Conservation (phyloP, 176 grass and related monocot genomes). For the Rhynchospora breviuscula region DNA sequence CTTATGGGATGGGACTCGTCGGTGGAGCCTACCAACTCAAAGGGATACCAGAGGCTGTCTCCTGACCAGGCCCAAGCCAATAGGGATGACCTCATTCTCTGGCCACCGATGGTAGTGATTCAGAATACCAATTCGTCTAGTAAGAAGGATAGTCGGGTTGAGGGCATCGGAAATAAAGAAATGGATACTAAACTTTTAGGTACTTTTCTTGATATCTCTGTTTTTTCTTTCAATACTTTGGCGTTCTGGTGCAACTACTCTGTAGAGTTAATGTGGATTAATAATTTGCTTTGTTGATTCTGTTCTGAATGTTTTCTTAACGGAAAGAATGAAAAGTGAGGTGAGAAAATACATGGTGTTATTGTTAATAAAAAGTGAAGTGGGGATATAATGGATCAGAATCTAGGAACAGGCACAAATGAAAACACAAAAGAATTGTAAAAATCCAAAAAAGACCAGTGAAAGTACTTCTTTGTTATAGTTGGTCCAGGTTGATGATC, state of each 20-base stretch:
- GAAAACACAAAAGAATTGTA: not conserved
- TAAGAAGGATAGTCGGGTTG: slow-evolving; percentile 48
- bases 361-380: not conserved
- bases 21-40: slow-evolving; percentile 65
- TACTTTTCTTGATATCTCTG: slow-evolving; percentile 26
- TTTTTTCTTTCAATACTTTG: not conserved
- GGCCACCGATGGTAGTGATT: slow-evolving; percentile 83
- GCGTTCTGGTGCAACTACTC: not conserved
- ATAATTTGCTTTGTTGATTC: not conserved
- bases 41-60: slow-evolving; percentile 57
- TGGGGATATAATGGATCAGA: not conserved
- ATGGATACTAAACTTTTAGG: slow-evolving; percentile 90
- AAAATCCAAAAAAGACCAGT: not conserved
- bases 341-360: not conserved
- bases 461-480: not conserved
- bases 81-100: slow-evolving; percentile 82
- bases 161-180: slow-evolving; percentile 67
- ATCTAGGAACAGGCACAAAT: not conserved
- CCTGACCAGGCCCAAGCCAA: slow-evolving; percentile 66
- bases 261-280: not conserved
- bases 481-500: not conserved
- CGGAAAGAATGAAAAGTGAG: too few species aligned
- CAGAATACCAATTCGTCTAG: slow-evolving; percentile 66
- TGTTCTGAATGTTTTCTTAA: too few species aligned
- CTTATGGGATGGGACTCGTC: slow-evolving; percentile 92